Conservation (phyloP, 164 flowering plant species). For the Umbilicus rupestris region DNA sequence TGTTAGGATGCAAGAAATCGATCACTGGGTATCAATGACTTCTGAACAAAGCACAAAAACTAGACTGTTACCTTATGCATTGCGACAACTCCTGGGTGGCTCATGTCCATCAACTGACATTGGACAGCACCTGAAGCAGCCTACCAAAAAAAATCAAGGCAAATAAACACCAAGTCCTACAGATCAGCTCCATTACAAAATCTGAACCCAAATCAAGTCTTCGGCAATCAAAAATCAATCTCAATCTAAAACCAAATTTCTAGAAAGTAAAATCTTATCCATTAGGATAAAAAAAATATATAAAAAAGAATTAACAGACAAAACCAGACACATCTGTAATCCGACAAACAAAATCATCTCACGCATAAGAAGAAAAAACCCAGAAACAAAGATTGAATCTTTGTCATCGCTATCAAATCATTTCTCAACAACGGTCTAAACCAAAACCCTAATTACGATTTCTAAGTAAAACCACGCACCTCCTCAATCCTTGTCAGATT, state of each 20-base stretch:
- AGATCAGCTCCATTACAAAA: neutral
- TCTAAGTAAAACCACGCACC: slow-evolving; percentile 21
- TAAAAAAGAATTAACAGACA: too few species aligned
- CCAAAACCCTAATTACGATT: neutral
- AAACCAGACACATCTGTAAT: neutral
- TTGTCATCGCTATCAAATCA: too few species aligned
- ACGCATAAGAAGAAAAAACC: too few species aligned
- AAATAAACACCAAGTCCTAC: neutral
- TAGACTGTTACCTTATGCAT: slow-evolving; percentile 68
- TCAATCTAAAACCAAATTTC: neutral
- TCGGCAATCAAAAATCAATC: neutral
- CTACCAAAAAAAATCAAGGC: slow-evolving; percentile 19
- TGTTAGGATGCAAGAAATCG: slow-evolving; percentile 11
- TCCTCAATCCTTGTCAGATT: slow-evolving; percentile 72
- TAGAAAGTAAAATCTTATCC: too few species aligned
- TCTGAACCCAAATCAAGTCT: neutral
- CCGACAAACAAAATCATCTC: neutral
- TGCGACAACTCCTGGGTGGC: slow-evolving; percentile 79
- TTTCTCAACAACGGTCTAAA: neutral
- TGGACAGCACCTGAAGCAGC: slow-evolving; percentile 94
- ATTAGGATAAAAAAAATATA: too few species aligned
- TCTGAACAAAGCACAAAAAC: neutral
- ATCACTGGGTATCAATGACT: neutral
- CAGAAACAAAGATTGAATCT: too few species aligned
- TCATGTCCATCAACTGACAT: slow-evolving; percentile 91